phyloP scores from a whole-genome alignment of 2,329 filamentous ascomycete genomes.

The Capronia coronata region DNA sequence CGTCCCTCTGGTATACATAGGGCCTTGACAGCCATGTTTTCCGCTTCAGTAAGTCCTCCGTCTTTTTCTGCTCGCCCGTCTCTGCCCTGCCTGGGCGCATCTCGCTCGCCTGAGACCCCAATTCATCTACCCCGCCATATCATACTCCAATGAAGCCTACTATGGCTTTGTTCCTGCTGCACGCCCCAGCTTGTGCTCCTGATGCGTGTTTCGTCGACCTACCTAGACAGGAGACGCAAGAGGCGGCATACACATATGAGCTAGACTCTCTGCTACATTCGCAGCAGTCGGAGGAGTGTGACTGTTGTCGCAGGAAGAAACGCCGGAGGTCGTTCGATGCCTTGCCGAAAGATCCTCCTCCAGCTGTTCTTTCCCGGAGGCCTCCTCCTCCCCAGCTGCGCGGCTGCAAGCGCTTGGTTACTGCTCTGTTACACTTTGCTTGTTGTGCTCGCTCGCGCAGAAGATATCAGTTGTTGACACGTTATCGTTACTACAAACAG shows the following conservation, averaged over 20 bases:
- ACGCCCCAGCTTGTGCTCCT: conserved; percentile 23
- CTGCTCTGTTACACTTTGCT: conserved; percentile 22
- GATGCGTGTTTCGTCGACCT: conserved; percentile 26
- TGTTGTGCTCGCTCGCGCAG: conserved; percentile 26
- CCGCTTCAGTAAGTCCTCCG: conserved; percentile 24
- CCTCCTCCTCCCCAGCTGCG: conserved; percentile 12
- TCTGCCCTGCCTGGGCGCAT: conserved; percentile 12
- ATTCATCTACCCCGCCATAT: conserved; percentile 18
- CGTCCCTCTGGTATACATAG: conserved; percentile 20
- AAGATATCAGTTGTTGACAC: conserved; percentile 28
- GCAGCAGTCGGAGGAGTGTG: conserved; percentile 13
- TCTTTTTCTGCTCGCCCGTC: conserved; percentile 6
- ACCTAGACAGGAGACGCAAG: conserved; percentile 7
- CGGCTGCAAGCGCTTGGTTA: conserved; percentile 22
- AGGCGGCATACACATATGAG: conserved; percentile 8
- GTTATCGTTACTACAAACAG: conserved; percentile 32
- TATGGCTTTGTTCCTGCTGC: conserved; percentile 24
- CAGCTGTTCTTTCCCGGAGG: conserved; percentile 11
- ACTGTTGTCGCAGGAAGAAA: conserved; percentile 23
- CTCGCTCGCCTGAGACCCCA: conserved; percentile 4
- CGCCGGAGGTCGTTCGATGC: conserved; percentile 23
- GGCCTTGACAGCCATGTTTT: conserved; percentile 23
- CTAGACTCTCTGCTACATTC: conserved; percentile 17
- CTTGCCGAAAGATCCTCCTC: conserved; percentile 17
- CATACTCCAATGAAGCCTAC: conserved; percentile 15